Conservation (phyloP, 2,329 filamentous ascomycete genomes). For the Decorospora gaudefroyi region DNA sequence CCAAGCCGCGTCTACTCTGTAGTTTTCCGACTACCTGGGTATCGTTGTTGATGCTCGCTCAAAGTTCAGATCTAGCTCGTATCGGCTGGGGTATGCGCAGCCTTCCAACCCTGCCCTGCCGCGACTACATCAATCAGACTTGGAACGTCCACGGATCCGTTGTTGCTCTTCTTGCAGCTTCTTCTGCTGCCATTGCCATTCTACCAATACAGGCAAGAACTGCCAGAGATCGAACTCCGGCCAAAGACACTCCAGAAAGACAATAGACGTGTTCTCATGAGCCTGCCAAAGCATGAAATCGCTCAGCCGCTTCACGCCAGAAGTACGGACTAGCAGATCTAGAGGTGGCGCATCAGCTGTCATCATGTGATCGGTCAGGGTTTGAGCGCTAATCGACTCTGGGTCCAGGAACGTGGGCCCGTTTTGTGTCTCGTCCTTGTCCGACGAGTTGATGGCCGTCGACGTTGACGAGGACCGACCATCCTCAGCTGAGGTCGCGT, state of each 20-base stretch:
- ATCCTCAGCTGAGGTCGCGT: conserved; percentile 33
- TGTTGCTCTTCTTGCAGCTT: conserved; percentile 49
- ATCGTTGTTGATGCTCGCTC: conserved; percentile 31
- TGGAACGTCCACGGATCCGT: conserved; percentile 35
- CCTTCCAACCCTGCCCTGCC: conserved; percentile 7
- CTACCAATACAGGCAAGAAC: conserved; percentile 87
- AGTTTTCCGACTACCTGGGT: too few relatives aligned
- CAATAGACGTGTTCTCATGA: conserved; percentile 87
- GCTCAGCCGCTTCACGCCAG: conserved; percentile 86
- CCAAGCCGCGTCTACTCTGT: background rate
- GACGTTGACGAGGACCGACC: conserved; percentile 46
- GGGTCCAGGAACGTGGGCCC: conserved; percentile 64
- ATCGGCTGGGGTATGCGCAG: conserved; percentile 7
- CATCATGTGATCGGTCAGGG: conserved; percentile 83
- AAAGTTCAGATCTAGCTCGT: conserved; percentile 14
- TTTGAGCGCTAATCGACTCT: conserved; percentile 83
- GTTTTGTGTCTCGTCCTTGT: conserved; percentile 34
- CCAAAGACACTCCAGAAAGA: conserved; percentile 91
- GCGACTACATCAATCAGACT: conserved; percentile 29
- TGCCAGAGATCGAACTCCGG: conserved; percentile 94
- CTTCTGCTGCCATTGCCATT: conserved; percentile 73
- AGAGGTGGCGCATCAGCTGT: conserved; percentile 83
- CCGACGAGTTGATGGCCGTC: conserved; percentile 43
- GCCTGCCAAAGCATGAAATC: conserved; percentile 99
- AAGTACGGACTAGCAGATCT: conserved; percentile 89